Evolutionary conservation across 1,139 yeast species (phyloP), one percentile per base, ranked within the genome.

Genomic region (Geotrichum klebahnii): DNA sequence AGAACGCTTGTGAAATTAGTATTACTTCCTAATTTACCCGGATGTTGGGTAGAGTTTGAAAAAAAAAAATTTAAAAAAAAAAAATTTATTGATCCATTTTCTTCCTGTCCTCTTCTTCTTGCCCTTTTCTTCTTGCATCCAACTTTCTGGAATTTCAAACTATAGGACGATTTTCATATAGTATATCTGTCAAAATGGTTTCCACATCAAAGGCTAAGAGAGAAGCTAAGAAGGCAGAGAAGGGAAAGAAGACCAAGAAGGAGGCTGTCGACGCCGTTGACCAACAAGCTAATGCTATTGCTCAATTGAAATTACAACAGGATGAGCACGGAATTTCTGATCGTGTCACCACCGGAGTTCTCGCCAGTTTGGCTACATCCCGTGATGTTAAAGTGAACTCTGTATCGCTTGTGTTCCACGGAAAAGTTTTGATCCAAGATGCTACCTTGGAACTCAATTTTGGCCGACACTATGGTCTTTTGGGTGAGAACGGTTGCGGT

Each of bases 401-500:
- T 50, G 88, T 88, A 42, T 87, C 97, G 20, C 78, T 92, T 63
- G 80, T 89, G 61, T 92, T 92, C 82, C 98, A 92, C 73, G 99
- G 99, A 75, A 92, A 90, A 68, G 97, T 92, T 52, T 76, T 92
- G 67, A 78, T 92, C 62, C 96, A 88, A 72, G 98, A 92, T 71
- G 83, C 97, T 40, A 78, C 77, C 44, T 73, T 92, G 62, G 98
- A 92, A 75, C 81, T 92, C 74, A 94, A 92, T 74, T 90, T 82
- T 71, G 98, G 98, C 67, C 87, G 97, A 75, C 82, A 96, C 72
- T 92, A 94, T 68, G 73, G 72, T 55, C 78, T 92, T 59, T 78
- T 94, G 63, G 99, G 99, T 67, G 97, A 90, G 73, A 92, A 92
- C 71, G 99, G 99, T 57, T 92, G 98, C 75, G 99, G 99, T 75